phyloP scores from a whole-genome alignment of 768 basidiomycete species.

The Mycena indigotica region DNA sequence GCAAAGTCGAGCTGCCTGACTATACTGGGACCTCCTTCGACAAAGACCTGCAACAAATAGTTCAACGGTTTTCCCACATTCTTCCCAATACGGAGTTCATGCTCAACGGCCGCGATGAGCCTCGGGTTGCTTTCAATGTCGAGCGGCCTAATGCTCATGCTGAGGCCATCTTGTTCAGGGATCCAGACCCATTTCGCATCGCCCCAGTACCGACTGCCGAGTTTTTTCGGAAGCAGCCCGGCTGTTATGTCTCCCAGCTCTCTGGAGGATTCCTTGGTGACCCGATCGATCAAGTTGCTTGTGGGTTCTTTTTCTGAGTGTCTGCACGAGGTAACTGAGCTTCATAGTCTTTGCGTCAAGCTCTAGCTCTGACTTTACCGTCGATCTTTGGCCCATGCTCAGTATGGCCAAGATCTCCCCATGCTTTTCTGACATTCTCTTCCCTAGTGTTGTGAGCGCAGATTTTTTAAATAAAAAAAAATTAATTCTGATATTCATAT shows the following conservation, averaged over 20 bases:
- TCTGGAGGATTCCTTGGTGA: not conserved
- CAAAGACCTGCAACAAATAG: not conserved
- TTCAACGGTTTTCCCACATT: not conserved
- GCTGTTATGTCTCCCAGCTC: not conserved
- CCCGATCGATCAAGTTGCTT: no score
- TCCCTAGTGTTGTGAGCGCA: not conserved
- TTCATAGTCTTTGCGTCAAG: constrained; percentile 1
- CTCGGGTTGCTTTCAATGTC: constrained; percentile 4
- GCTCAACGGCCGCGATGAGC: constrained; percentile 1
- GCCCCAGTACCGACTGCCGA: not conserved
- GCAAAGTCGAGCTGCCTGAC: constrained; percentile 1
- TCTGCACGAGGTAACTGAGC: not conserved
- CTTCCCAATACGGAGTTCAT: constrained; percentile 5
- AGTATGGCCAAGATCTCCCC: constrained; percentile 12
- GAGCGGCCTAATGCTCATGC: not conserved
- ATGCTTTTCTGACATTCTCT: constrained; percentile 10
- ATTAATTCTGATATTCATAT: not conserved
- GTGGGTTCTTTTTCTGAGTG: not conserved
- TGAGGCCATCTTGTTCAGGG: not conserved
- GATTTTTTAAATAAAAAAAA: no score
- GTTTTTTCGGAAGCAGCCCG: constrained; percentile 1
- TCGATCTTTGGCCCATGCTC: constrained; percentile 7
- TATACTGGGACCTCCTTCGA: constrained; percentile 3
- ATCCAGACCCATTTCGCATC: not conserved
- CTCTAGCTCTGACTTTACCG: constrained; percentile 4